Conservation (phyloP, 2,329 filamentous ascomycete species). For the Chrysoporthe austroafricana region DNA sequence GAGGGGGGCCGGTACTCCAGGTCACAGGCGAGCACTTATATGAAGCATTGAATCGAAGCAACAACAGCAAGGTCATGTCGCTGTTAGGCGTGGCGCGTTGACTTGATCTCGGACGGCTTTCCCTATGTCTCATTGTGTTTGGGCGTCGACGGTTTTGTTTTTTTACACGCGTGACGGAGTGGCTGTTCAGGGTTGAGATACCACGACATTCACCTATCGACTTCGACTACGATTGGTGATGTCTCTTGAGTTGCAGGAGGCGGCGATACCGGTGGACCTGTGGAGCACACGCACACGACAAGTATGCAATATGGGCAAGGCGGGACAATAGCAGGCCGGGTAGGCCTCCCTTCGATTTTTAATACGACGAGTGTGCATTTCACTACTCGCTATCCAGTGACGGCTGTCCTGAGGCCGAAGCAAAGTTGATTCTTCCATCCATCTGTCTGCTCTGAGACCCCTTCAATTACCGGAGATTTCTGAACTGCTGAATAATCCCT, state of each 20-base stretch:
- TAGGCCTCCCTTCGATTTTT: slow-evolving; percentile 16
- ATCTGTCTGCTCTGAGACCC: background rate
- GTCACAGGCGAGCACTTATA: background rate
- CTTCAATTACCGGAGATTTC: too few species aligned
- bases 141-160: slow-evolving; percentile 13
- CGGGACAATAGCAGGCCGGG: slow-evolving; percentile 2
- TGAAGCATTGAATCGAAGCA: background rate
- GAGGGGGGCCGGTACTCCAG: background rate
- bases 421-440: background rate
- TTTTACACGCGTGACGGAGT: slow-evolving; percentile 4
- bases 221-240: slow-evolving; percentile 2
- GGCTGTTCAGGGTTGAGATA: slow-evolving; percentile 24
- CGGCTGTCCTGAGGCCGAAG: background rate
- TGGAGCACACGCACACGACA: slow-evolving; percentile 10
- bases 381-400: background rate
- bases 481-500: too few species aligned
- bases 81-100: background rate
- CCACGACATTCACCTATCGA: slow-evolving; percentile 24
- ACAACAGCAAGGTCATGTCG: background rate
- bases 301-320: background rate
- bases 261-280: background rate
- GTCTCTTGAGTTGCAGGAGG: slow-evolving; percentile 4
- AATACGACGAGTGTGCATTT: slow-evolving; percentile 24
- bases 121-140: slow-evolving; percentile 16
- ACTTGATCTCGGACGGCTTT: background rate